Evolutionary conservation across 2,329 filamentous ascomycete genomes (phyloP), one percentile per base, ranked within the genome.

Genomic region (Aspergillus persii): DNA sequence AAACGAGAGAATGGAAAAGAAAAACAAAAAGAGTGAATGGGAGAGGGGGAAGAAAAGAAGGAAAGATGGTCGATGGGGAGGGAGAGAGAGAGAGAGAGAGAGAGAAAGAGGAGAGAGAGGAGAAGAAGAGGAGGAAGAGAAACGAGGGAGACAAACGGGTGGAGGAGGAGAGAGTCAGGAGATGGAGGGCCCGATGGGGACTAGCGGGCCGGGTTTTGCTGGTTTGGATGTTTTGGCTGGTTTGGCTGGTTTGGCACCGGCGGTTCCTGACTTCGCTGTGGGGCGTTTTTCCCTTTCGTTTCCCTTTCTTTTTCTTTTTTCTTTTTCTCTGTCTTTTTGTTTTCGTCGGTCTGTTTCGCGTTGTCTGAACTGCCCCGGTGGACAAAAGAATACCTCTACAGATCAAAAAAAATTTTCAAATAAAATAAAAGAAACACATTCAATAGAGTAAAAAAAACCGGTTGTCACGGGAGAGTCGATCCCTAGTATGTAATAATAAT

Each of bases 1-100:
- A 61, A 62, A 57, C 62, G 63, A 66, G 65, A 61, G 61, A 67
- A 66, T 61, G 67, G 63, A 60, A 66, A 62, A 67, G 62, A 63
- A 68, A 58, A 61, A 67, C 11, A 66, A 62, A 66, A 71, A 67
- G 69, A 70, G 67, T 69, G 69, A 74, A 68, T 65, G 67, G 60
- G 64, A 64, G 66, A 65, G 64, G 61, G 66, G 64, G 65, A 64
- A 61, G 68, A 61, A 65, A 66, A 61, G 67, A 67, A 60, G 66
- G 59, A 62, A 69, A 55, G 65, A 65, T 61, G 65, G 67, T 65
- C 61, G 66, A 67, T 59, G 63, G 57, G 18, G 18, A 23, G 18
- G 18, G 2, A 23, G 18, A 23, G 18, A 23, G 62, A 48, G 56
- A 59, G 58, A 60, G 63, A 61, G 46, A 53, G 50, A 46, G 46